phyloP scores from a whole-genome alignment of 352 stramenopile genomes.

The Phytophthora aleatoria region DNA sequence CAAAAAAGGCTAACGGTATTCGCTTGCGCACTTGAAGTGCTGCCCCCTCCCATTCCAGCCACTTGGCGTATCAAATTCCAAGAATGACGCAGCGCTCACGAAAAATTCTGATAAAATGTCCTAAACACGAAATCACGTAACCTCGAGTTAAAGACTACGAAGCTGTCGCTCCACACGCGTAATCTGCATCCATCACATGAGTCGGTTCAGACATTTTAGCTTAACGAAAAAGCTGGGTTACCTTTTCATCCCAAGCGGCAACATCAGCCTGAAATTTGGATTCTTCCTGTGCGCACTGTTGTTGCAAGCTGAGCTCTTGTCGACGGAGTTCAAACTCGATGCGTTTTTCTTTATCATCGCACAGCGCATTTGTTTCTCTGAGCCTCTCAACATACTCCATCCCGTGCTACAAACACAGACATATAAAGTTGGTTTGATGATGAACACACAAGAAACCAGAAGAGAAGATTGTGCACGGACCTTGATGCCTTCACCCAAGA shows the following conservation, averaged over 20 bases:
- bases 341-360: slow-evolving; percentile 19
- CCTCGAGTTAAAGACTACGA: slow-evolving; percentile 16
- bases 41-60: slow-evolving; percentile 14
- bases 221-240: slow-evolving; percentile 11
- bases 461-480: slow-evolving; percentile 16
- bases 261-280: slow-evolving; percentile 29
- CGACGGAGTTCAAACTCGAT: slow-evolving; percentile 38
- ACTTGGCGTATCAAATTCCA: slow-evolving; percentile 7
- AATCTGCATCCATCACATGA: slow-evolving; percentile 22
- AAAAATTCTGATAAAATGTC: background rate
- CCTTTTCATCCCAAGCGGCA: slow-evolving; percentile 40
- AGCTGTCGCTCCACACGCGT: slow-evolving; percentile 31
- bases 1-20: background rate
- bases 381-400: slow-evolving; percentile 22
- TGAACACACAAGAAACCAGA: background rate
- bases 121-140: background rate
- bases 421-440: background rate
- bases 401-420: slow-evolving; percentile 24
- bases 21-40: slow-evolving; percentile 14
- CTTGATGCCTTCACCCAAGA: slow-evolving; percentile 40
- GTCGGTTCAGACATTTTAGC: background rate
- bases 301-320: slow-evolving; percentile 35
- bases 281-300: slow-evolving; percentile 36
- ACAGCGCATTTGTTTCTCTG: slow-evolving; percentile 11
- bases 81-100: slow-evolving; percentile 5